Evolutionary conservation across 2,329 filamentous ascomycete genomes (phyloP).

Genomic region (Parastagonospora avenae): DNA sequence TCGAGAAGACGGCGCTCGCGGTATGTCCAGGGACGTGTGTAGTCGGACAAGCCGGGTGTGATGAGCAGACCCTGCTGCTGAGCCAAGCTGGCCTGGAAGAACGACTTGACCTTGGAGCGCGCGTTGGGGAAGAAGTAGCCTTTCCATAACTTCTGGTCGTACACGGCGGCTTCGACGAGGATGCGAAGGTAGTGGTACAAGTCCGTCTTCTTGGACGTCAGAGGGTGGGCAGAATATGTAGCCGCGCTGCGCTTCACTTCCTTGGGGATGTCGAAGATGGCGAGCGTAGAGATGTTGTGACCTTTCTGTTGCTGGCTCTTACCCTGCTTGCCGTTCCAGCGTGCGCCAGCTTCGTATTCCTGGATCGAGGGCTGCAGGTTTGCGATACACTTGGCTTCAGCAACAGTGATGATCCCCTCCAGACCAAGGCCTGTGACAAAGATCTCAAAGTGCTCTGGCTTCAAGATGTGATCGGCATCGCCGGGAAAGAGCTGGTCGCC

Average conservation of each 20-base stretch:
- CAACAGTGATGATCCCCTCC: not conserved
- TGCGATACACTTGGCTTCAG: constrained; percentile 1
- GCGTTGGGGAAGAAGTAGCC: constrained; percentile 17
- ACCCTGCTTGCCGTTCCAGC: not conserved
- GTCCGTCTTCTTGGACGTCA: not conserved
- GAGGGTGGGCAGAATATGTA: not conserved
- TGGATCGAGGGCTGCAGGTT: constrained; percentile 2
- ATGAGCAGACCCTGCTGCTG: not conserved
- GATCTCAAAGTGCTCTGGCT: constrained; percentile 12
- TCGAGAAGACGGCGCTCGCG: constrained; percentile 14
- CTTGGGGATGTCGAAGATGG: constrained; percentile 9
- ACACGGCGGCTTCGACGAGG: constrained; percentile 21
- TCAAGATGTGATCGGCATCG: constrained; percentile 2
- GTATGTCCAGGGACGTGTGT: constrained; percentile 17
- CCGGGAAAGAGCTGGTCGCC: constrained; percentile 10
- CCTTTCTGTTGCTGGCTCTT: not conserved
- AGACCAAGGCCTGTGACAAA: constrained; percentile 7
- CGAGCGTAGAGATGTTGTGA: not conserved
- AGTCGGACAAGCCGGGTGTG: constrained; percentile 2
- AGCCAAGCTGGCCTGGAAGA: constrained; percentile 9
- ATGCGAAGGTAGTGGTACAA: constrained; percentile 6
- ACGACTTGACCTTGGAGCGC: constrained; percentile 3
- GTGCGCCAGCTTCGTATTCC: constrained; percentile 7
- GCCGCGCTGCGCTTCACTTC: not conserved
- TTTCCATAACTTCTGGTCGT: constrained; percentile 15